A percentile compares a stretch with the other conserved stretches of the same genome.
These are phyloP conservation scores for Castanea sativa DNA, from an alignment of 306 rosid species.

Conservation along the genomic window DNA sequence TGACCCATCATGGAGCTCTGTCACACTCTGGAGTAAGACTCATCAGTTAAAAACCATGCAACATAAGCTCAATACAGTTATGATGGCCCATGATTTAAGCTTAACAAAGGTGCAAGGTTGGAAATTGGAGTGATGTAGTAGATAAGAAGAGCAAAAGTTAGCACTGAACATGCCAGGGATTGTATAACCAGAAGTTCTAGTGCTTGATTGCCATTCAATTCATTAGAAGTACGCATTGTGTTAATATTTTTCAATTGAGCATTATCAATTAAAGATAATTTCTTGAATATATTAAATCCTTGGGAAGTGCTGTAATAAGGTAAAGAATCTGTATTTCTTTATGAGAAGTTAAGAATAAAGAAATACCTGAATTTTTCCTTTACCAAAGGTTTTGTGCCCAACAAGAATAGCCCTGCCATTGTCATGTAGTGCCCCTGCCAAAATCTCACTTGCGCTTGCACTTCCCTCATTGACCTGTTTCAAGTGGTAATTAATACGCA, in stretches of 20 bases:
- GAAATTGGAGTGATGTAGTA: background rate
- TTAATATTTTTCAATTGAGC: background rate
- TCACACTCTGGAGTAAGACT: slow-evolving; percentile 64
- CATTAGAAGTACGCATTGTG: background rate
- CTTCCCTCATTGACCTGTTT: slow-evolving; percentile 96
- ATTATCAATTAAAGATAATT: background rate
- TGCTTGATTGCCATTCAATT: background rate
- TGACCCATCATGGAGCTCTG: slow-evolving; percentile 92
- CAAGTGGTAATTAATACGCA: background rate
- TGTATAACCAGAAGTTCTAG: background rate
- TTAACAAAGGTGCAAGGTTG: background rate
- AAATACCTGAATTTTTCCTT: slow-evolving; percentile 95
- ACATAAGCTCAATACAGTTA: slow-evolving; percentile 1
- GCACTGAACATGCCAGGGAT: background rate
- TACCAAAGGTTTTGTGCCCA: slow-evolving; percentile 90
- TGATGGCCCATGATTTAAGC: background rate
- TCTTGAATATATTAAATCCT: background rate
- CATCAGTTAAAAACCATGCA: background rate
- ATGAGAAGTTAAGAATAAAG: background rate
- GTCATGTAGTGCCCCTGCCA: slow-evolving; percentile 96
- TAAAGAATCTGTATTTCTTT: background rate
- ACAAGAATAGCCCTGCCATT: slow-evolving; percentile 88
- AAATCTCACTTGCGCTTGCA: slow-evolving; percentile 96
- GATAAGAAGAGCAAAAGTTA: background rate
- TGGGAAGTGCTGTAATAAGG: background rate